Percentiles rank a stretch among this genome's conserved stretches.
phyloP scores from a whole-genome alignment of 2,329 filamentous ascomycete species.

The Pseudogymnoascus sp. region DNA sequence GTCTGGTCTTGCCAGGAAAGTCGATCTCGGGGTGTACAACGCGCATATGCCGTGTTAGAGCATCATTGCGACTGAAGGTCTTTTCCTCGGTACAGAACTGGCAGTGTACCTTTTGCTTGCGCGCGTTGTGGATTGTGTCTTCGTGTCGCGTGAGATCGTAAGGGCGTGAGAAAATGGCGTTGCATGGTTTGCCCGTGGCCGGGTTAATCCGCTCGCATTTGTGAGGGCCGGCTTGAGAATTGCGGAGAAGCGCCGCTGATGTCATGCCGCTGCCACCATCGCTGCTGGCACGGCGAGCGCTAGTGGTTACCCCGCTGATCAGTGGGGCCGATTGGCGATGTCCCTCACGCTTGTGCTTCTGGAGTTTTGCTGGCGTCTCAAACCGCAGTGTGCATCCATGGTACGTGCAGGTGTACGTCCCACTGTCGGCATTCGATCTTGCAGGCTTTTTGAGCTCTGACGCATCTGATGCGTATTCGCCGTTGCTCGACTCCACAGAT shows the following conservation, averaged over 20 bases:
- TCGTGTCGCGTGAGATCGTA: slow-evolving; percentile 96
- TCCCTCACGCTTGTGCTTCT: slow-evolving; percentile 92
- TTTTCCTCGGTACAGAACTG: slow-evolving; percentile 92
- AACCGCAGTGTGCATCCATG: slow-evolving; percentile 85
- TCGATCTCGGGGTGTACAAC: slow-evolving; percentile 88
- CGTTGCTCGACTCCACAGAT: slow-evolving; percentile 33
- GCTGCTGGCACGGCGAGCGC: slow-evolving; percentile 11
- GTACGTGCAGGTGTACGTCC: slow-evolving; percentile 94
- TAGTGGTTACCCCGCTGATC: slow-evolving; percentile 29
- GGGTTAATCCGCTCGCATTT: slow-evolving; percentile 90
- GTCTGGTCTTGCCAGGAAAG: slow-evolving; percentile 56
- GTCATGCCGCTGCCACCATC: slow-evolving; percentile 33
- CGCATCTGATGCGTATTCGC: slow-evolving; percentile 29
- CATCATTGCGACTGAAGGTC: slow-evolving; percentile 92
- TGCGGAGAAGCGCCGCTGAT: slow-evolving; percentile 51
- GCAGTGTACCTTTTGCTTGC: slow-evolving; percentile 91
- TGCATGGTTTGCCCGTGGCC: slow-evolving; percentile 89
- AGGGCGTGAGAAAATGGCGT: slow-evolving; percentile 85
- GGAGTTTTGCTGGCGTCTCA: slow-evolving; percentile 74
- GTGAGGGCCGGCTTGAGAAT: slow-evolving; percentile 88
- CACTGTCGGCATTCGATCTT: slow-evolving; percentile 62
- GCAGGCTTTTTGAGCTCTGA: slow-evolving; percentile 39
- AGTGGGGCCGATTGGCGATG: slow-evolving; percentile 65
- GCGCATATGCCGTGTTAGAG: slow-evolving; percentile 85
- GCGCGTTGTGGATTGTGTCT: slow-evolving; percentile 91